phyloP scores from a whole-genome alignment of 805 yeast genomes.

The Maudiozyma bulderi region DNA sequence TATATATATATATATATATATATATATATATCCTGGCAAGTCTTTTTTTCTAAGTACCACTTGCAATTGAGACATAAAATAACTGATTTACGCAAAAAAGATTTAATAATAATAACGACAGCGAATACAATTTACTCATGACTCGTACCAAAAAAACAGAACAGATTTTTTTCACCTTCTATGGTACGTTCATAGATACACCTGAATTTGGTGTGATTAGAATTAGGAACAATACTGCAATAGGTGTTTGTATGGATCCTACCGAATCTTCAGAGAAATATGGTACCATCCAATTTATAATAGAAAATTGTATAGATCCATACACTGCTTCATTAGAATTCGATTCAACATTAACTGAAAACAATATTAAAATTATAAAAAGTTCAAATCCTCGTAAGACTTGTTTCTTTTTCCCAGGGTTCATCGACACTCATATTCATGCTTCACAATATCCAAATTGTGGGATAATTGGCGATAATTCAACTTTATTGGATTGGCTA shows the following conservation, averaged over 20 bases:
- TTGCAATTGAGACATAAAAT: no score
- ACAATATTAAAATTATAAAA: background rate
- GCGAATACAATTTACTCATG: background rate
- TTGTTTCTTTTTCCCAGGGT: constrained; percentile 58
- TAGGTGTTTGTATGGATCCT: constrained; percentile 42
- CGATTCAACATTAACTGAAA: constrained; percentile 7
- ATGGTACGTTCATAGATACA: constrained; percentile 69
- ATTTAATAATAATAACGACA: background rate
- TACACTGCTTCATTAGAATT: constrained; percentile 20
- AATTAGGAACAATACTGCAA: constrained; percentile 42
- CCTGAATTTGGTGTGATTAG: constrained; percentile 51
- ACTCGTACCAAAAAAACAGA: background rate
- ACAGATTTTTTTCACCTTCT: constrained; percentile 26
- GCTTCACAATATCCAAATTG: constrained; percentile 78
- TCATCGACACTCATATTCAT: constrained; percentile 74
- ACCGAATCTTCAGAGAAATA: constrained; percentile 2
- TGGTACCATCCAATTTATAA: constrained; percentile 37
- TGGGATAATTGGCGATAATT: constrained; percentile 67
- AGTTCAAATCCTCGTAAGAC: background rate
- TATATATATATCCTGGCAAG: no score
- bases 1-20: no score
- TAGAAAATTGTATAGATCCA: constrained; percentile 19
- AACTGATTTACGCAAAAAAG: background rate
- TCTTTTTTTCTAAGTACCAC: no score
- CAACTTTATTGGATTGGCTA: constrained; percentile 85